These are phyloP conservation scores for Xylaria sp. DNA, from an alignment of 2,329 filamentous ascomycete genomes.

Conservation along the genomic window DNA sequence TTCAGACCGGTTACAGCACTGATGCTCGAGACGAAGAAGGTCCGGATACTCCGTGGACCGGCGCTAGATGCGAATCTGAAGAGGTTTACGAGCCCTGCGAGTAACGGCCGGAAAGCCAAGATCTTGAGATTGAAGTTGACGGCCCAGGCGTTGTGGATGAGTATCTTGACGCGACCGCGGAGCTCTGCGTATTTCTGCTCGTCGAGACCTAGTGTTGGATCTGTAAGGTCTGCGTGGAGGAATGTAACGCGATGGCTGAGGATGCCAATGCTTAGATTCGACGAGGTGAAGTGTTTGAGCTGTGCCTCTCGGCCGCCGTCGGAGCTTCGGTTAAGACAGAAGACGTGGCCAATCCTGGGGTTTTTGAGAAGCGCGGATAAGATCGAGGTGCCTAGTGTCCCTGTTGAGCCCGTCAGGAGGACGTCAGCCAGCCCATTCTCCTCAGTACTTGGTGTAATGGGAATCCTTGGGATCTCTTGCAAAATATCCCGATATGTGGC, in stretches of 20 bases:
- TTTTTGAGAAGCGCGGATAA: constrained; percentile 30
- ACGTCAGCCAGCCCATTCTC: constrained; percentile 19
- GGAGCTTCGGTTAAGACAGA: constrained; percentile 37
- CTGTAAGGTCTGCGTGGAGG: constrained; percentile 27
- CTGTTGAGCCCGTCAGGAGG: constrained; percentile 40
- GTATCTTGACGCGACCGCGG: constrained; percentile 14
- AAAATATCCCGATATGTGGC: constrained; percentile 10
- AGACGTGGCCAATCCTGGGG: constrained; percentile 29
- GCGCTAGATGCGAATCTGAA: constrained; percentile 26
- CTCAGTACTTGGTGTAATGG: background rate
- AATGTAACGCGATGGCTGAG: constrained; percentile 31
- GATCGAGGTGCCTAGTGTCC: constrained; percentile 36
- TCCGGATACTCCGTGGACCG: background rate
- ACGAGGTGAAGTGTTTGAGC: constrained; percentile 8
- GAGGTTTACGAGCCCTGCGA: constrained; percentile 32
- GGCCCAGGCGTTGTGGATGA: constrained; percentile 37
- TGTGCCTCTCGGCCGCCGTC: constrained; percentile 27
- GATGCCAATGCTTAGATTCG: background rate
- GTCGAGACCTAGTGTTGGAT: constrained; percentile 27
- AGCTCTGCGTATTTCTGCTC: constrained; percentile 22
- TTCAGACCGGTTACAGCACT: constrained; percentile 1
- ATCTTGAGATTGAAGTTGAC: constrained; percentile 36
- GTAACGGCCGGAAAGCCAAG: constrained; percentile 25
- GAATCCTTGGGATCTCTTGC: constrained; percentile 8
- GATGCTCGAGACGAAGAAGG: constrained; percentile 21